phyloP scores from a whole-genome alignment of 768 basidiomycete species.

The Phanerochaete sordida region DNA sequence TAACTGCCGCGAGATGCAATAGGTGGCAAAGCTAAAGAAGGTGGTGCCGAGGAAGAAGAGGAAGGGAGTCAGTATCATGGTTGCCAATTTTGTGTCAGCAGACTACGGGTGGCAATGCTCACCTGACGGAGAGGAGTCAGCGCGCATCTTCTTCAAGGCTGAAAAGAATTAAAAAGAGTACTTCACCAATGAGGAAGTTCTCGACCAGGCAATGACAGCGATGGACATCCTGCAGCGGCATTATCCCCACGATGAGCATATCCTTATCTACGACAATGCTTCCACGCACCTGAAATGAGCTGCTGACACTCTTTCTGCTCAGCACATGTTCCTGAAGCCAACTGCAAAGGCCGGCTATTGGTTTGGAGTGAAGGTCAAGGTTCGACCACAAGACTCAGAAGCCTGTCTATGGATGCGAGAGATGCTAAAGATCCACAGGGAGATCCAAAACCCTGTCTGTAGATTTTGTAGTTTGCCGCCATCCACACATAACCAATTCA shows the following conservation, averaged over 20 bases:
- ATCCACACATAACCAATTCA: too few relatives aligned
- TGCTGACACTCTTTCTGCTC: neutral
- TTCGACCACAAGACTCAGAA: neutral
- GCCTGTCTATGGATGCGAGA: conserved; percentile 9
- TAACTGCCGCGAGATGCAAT: conserved; percentile 20
- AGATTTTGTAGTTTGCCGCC: too few relatives aligned
- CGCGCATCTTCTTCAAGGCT: conserved; percentile 15
- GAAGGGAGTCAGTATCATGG: conserved; percentile 37
- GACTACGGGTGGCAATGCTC: conserved; percentile 24
- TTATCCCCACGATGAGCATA: conserved; percentile 17
- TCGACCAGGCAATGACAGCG: conserved; percentile 17
- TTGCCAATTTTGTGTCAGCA: conserved; percentile 32
- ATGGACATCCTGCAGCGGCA: conserved; percentile 20
- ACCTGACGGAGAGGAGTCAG: conserved; percentile 15
- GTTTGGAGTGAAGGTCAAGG: neutral
- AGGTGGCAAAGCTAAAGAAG: neutral
- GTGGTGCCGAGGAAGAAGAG: conserved; percentile 20
- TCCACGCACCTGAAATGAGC: conserved; percentile 17
- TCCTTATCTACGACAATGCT: conserved; percentile 28
- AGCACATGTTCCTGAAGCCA: neutral
- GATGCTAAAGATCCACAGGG: too few relatives aligned
- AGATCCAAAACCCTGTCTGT: too few relatives aligned
- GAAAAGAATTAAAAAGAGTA: conserved; percentile 25
- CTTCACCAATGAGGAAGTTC: conserved; percentile 22
- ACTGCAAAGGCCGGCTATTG: neutral